Percentiles rank a stretch among this genome's conserved stretches.
Evolutionary conservation across 2,329 filamentous ascomycete species (phyloP).

Genomic region (Aureobasidium sp.): DNA sequence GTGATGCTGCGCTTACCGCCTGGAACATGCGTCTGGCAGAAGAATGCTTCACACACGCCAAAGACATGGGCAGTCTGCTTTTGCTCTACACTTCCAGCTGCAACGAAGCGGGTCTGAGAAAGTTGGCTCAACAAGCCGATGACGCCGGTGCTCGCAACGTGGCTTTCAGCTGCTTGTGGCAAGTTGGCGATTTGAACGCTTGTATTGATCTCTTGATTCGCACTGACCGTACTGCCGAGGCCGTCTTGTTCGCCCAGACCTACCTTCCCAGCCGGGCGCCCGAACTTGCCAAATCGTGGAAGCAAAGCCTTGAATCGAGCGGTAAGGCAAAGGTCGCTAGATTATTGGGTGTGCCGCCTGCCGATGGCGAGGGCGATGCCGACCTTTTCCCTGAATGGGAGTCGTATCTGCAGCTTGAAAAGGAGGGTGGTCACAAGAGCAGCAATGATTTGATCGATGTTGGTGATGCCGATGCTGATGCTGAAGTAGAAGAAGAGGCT

Average conservation of each 20-base stretch:
- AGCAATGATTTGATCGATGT: conserved; percentile 36
- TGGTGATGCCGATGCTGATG: conserved; percentile 22
- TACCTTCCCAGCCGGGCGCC: conserved; percentile 78
- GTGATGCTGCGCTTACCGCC: conserved; percentile 75
- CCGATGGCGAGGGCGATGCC: conserved; percentile 55
- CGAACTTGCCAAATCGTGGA: conserved; percentile 69
- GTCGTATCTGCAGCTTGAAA: conserved; percentile 75
- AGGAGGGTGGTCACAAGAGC: conserved; percentile 51
- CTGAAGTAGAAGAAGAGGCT: conserved; percentile 15
- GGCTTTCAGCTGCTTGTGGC: conserved; percentile 85
- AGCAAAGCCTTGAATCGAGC: conserved; percentile 69
- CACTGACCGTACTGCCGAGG: conserved; percentile 75
- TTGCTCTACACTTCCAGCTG: conserved; percentile 82
- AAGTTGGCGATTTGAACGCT: conserved; percentile 71
- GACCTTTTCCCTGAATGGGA: conserved; percentile 97
- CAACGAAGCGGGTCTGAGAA: conserved; percentile 65
- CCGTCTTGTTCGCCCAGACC: conserved; percentile 86
- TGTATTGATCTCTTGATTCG: conserved; percentile 73
- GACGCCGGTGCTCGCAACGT: conserved; percentile 80
- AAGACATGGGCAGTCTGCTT: conserved; percentile 81
- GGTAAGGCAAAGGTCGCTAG: conserved; percentile 82
- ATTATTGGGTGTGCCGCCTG: conserved; percentile 70
- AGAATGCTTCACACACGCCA: conserved; percentile 86
- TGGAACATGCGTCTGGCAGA: conserved; percentile 88
- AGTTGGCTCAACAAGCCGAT: conserved; percentile 67